Percentiles rank a stretch among this genome's conserved stretches.
phyloP scores from a whole-genome alignment of 208 protist species.

The Crithidia bombi region DNA sequence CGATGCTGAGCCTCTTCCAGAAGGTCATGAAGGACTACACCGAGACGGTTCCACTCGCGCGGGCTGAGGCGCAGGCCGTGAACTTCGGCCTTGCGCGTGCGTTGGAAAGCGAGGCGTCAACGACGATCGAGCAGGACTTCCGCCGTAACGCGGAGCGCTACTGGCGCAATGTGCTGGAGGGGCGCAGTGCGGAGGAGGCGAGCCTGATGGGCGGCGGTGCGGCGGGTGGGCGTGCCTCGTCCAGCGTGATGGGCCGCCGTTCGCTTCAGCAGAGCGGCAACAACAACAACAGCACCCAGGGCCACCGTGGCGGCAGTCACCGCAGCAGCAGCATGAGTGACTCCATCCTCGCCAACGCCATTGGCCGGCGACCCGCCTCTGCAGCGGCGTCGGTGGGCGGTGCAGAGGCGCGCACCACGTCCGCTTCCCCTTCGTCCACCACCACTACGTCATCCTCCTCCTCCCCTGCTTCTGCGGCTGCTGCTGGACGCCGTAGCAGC shows the following conservation, averaged over 20 bases:
- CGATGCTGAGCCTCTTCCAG: conserved; percentile 80
- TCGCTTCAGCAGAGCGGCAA: conserved; percentile 17
- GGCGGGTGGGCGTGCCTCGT: conserved; percentile 1
- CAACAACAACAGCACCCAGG: not conserved
- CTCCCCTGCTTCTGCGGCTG: too few relatives aligned
- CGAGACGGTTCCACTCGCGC: conserved; percentile 35
- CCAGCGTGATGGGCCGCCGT: conserved; percentile 7
- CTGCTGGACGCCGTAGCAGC: not conserved
- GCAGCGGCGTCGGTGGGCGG: conserved; percentile 3
- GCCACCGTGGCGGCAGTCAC: conserved; percentile 16
- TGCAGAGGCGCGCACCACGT: not conserved
- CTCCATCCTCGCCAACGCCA: conserved; percentile 30
- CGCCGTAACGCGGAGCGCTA: conserved; percentile 87
- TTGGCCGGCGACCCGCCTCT: conserved; percentile 19
- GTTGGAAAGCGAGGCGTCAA: conserved; percentile 63
- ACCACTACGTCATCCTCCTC: not conserved
- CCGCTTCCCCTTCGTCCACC: not conserved
- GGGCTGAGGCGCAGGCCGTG: conserved; percentile 51
- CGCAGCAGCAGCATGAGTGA: conserved; percentile 28
- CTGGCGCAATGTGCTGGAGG: conserved; percentile 84
- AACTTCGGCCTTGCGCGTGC: conserved; percentile 49
- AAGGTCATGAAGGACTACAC: conserved; percentile 55
- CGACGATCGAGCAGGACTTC: conserved; percentile 82
- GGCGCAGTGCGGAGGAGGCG: conserved; percentile 56
- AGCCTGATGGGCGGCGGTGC: conserved; percentile 21